phyloP scores from a whole-genome alignment of 2,329 filamentous ascomycete species.

The Xylaria sp. region DNA sequence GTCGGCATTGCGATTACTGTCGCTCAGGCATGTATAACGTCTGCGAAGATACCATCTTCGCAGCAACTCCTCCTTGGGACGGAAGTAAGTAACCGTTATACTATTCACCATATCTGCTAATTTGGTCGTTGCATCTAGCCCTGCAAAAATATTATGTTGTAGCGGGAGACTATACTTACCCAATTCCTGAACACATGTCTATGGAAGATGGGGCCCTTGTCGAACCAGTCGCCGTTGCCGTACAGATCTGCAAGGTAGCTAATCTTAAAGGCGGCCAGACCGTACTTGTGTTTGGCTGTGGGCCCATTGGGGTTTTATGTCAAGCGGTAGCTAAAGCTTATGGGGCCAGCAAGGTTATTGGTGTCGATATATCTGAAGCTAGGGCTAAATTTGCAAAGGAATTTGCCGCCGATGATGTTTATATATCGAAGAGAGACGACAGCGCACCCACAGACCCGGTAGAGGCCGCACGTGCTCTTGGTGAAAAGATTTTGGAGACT shows the following conservation, averaged over 20 bases:
- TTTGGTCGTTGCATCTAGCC: slow-evolving; percentile 32
- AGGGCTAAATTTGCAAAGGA: slow-evolving; percentile 54
- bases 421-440: slow-evolving; percentile 50
- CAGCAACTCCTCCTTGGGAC: slow-evolving; percentile 60
- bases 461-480: slow-evolving; percentile 52
- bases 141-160: slow-evolving; percentile 60
- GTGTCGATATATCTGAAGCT: slow-evolving; percentile 57
- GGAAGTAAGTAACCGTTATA: slow-evolving; percentile 47
- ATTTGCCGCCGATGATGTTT: slow-evolving; percentile 58
- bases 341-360: slow-evolving; percentile 57
- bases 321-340: slow-evolving; percentile 59
- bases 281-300: slow-evolving; percentile 60
- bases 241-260: slow-evolving; percentile 56
- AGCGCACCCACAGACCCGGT: slow-evolving; percentile 48
- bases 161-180: slow-evolving; percentile 59
- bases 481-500: slow-evolving; percentile 51
- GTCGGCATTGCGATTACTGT: slow-evolving; percentile 54
- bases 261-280: slow-evolving; percentile 54
- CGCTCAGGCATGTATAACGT: slow-evolving; percentile 54
- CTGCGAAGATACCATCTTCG: slow-evolving; percentile 57
- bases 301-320: slow-evolving; percentile 59
- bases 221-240: slow-evolving; percentile 63
- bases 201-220: slow-evolving; percentile 63
- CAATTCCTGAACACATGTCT: slow-evolving; percentile 55
- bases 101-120: not conserved